Conservation (phyloP, 1,284 basidiomycete species). For the Chondrostereum purpureum region DNA sequence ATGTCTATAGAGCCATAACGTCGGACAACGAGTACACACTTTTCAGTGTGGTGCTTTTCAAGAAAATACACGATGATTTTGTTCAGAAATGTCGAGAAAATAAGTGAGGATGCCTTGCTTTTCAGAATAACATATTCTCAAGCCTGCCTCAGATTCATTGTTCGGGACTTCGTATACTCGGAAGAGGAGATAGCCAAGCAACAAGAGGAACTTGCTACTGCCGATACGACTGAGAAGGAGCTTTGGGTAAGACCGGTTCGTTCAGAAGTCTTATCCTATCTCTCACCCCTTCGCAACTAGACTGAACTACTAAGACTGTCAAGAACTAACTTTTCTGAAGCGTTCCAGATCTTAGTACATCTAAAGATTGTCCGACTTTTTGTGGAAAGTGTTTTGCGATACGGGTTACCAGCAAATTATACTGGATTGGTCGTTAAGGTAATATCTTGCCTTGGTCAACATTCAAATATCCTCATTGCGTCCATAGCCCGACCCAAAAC, state of each 20-base stretch:
- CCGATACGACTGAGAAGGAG: conserved; percentile 90
- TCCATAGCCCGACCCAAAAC: conserved; percentile 80
- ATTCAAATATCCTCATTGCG: conserved; percentile 3
- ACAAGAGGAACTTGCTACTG: conserved; percentile 72
- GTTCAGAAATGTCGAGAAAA: conserved; percentile 92
- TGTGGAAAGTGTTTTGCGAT: conserved; percentile 93
- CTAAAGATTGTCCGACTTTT: conserved; percentile 90
- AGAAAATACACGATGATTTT: conserved; percentile 88
- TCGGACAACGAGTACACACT: conserved; percentile 89
- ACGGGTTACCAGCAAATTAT: conserved; percentile 93
- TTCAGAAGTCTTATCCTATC: conserved; percentile 3
- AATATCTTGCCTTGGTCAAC: conserved; percentile 6
- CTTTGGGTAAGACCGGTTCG: conserved; percentile 73
- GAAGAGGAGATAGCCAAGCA: conserved; percentile 82
- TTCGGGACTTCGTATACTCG: conserved; percentile 93
- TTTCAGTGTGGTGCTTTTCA: conserved; percentile 88
- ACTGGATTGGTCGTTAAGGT: conserved; percentile 80
- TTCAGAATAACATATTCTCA: no score
- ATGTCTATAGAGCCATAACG: conserved; percentile 47
- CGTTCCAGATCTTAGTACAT: conserved; percentile 92
- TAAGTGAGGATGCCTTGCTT: conserved; percentile 57
- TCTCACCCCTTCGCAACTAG: conserved; percentile 33
- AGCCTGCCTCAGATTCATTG: conserved; percentile 82
- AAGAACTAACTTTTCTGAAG: conserved; percentile 95
- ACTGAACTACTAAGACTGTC: conserved; percentile 91